phyloP scores from a whole-genome alignment of 2,329 filamentous ascomycete species.

The Pyrenochaeta sp. region DNA sequence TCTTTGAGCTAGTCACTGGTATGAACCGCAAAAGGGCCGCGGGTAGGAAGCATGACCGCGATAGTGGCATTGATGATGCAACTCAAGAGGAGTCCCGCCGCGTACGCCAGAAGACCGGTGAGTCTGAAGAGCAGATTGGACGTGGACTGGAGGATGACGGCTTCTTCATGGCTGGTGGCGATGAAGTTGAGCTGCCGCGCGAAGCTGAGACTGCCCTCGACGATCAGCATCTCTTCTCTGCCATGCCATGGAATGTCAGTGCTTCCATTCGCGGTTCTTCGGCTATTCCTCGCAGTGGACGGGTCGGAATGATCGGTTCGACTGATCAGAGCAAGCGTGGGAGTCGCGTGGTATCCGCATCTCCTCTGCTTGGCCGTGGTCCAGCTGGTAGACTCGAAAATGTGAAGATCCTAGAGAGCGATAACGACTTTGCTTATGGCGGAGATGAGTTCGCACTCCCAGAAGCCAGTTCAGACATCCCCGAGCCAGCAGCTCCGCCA shows the following conservation, averaged over 20 bases:
- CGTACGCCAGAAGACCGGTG: constrained; percentile 42
- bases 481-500: constrained; percentile 7
- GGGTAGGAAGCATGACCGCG: constrained; percentile 45
- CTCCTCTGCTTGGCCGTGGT: constrained; percentile 67
- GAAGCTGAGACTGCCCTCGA: constrained; percentile 71
- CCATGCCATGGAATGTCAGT: constrained; percentile 75
- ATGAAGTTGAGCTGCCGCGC: constrained; percentile 73
- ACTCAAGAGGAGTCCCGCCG: constrained; percentile 44
- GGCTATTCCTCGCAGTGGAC: constrained; percentile 50
- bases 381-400: constrained; percentile 34
- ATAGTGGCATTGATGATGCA: constrained; percentile 45
- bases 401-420: constrained; percentile 40
- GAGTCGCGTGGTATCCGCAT: constrained; percentile 66
- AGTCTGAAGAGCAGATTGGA: constrained; percentile 44
- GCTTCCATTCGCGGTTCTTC: constrained; percentile 64
- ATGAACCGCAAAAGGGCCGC: constrained; percentile 34
- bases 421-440: constrained; percentile 34
- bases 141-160: constrained; percentile 48
- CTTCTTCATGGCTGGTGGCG: constrained; percentile 34
- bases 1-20: constrained; percentile 61
- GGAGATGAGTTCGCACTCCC: constrained; percentile 28
- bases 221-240: constrained; percentile 70
- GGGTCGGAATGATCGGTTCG: constrained; percentile 52
- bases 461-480: constrained; percentile 30
- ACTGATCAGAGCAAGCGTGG: constrained; percentile 48